A percentile compares a stretch with the other conserved stretches of the same genome.
These are phyloP conservation scores for Trypanosoma grayi DNA, from an alignment of 208 protist species.

Conservation along the genomic window DNA sequence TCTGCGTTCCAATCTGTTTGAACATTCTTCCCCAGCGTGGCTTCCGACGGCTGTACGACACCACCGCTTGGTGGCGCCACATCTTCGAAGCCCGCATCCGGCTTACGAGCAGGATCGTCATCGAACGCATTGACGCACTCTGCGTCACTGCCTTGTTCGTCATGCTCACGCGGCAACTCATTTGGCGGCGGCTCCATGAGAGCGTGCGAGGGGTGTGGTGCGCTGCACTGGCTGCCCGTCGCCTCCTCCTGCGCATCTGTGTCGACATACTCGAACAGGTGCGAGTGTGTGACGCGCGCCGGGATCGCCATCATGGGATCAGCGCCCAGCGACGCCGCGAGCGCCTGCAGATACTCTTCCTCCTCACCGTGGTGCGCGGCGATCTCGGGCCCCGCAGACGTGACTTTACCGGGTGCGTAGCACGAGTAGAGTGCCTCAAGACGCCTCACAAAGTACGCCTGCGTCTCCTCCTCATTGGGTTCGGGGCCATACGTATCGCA, in stretches of 20 bases:
- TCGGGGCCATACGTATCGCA: conserved; percentile 2
- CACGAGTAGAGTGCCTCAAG: conserved; percentile 11
- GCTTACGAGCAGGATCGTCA: not conserved
- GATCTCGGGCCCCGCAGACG: conserved; percentile 3
- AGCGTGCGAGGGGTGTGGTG: not conserved
- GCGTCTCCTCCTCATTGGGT: conserved; percentile 7
- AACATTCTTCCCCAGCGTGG: not conserved
- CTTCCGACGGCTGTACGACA: not conserved
- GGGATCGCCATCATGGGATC: conserved; percentile 3
- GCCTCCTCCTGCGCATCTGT: not conserved
- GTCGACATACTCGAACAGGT: not conserved
- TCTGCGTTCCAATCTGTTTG: not conserved
- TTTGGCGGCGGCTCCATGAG: not conserved
- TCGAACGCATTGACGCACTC: not conserved
- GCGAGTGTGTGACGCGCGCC: not conserved
- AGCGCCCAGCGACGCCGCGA: not conserved
- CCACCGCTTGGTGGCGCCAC: not conserved
- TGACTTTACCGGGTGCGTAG: not conserved
- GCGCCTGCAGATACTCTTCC: conserved; percentile 16
- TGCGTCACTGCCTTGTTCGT: not conserved
- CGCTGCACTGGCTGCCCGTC: not conserved
- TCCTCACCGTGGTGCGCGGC: conserved; percentile 3
- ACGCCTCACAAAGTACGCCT: conserved; percentile 15
- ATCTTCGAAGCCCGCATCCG: too few relatives aligned
- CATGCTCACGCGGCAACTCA: not conserved